These are phyloP conservation scores for Amborella trichopoda DNA, from an alignment of 164 flowering plant species.

Conservation along the genomic window DNA sequence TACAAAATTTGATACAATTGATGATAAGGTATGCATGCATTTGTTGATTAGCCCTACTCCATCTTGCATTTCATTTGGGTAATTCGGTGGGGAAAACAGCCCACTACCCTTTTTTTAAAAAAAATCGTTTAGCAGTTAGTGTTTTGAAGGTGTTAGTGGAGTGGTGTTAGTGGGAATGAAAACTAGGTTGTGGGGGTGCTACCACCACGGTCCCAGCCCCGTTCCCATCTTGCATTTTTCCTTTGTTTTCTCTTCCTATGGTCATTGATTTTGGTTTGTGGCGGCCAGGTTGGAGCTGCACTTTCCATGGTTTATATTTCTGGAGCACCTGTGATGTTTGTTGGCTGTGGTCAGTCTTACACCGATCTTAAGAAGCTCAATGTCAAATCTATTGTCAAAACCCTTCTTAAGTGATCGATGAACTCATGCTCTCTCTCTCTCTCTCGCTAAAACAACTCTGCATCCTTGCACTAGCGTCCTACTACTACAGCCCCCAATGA, in stretches of 20 bases:
- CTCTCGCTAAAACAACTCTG: neutral
- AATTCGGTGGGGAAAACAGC: too few relatives aligned
- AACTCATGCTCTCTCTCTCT: neutral
- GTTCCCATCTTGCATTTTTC: neutral
- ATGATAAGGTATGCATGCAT: slow-evolving; percentile 65
- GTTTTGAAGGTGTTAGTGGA: too few relatives aligned
- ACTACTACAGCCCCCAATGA: slow-evolving; percentile 8
- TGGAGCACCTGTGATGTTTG: slow-evolving; percentile 96
- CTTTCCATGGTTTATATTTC: slow-evolving; percentile 96
- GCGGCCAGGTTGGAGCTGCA: slow-evolving; percentile 83
- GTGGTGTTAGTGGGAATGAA: too few relatives aligned
- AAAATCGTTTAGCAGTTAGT: too few relatives aligned
- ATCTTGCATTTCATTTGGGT: too few relatives aligned
- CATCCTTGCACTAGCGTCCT: neutral
- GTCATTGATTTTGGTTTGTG: neutral
- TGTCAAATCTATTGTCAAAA: slow-evolving; percentile 83
- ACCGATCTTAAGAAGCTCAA: slow-evolving; percentile 88
- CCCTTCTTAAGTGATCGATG: slow-evolving; percentile 52
- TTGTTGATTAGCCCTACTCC: too few relatives aligned
- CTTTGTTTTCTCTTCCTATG: neutral
- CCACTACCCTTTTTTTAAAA: too few relatives aligned
- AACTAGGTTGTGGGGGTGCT: too few relatives aligned
- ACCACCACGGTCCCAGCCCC: too few relatives aligned
- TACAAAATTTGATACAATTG: slow-evolving; percentile 93
- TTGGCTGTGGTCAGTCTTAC: slow-evolving; percentile 96